Evolutionary conservation across 2,329 filamentous ascomycete species (phyloP), one percentile per base, ranked within the genome.

Genomic region (Hypoxylon sp.): DNA sequence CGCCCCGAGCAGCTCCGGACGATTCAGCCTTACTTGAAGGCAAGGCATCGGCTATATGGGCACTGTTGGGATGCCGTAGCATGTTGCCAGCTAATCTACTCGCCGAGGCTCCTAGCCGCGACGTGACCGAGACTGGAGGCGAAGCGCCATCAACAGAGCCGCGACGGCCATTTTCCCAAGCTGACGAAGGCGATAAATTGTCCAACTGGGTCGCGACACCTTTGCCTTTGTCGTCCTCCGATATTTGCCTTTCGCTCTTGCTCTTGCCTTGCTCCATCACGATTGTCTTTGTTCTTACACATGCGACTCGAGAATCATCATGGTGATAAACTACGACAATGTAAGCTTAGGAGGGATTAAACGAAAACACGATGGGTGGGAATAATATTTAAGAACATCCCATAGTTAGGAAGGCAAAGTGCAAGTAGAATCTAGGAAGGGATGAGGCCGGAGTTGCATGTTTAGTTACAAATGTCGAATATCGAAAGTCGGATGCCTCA

Each of bases 21-120:
- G 71, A 65, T 49, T 65, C 73, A 13, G 70, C 68, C 65, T 76
- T 76, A 56, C 48, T 41, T 21, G 71, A 68, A 2, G 71, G 45
- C 23, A 71, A 38, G 30, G 61, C 43, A 11, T 65, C 57, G 21
- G 45, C 30, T n/a, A 67, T 11, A 49, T 67, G 60, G 25, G 60
- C 49, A 21, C 17, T 41, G 10, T 58, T 48, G 30, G 55, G 53
- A 56, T 52, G 51, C 32, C 53, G 53, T 23, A 59, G 19, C 52
- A 71, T 45, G 5, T 62, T 62, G 9, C 61, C 61, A 13, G 70
- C 60, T 38, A 75, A 41, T 38, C 59, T 70, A 55, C 65, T 61
- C 50, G 72, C 52, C n/a, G 72, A 75, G 21, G 65, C 61, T 30
- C 69, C 56, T 38, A 76, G 25, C 21, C 72, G 69, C 21, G 71